Conservation (phyloP, 2,329 filamentous ascomycete species). For the Xenoacremonium recifei region DNA sequence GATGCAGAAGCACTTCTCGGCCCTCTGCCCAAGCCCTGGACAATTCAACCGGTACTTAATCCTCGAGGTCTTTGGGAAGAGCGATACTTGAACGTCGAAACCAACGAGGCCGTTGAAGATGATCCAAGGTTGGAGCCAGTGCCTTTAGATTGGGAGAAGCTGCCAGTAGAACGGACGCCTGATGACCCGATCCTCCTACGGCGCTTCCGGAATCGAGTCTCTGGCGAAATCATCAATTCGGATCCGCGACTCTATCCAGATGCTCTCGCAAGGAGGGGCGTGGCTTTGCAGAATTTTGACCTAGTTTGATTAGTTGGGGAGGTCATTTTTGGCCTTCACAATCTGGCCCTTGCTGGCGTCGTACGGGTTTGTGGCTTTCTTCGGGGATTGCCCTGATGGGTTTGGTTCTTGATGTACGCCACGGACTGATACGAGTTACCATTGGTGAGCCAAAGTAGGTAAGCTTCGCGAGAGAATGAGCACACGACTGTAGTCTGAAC, state of each 20-base stretch:
- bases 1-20: background rate
- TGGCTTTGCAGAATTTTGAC: slow-evolving; percentile 1
- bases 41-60: background rate
- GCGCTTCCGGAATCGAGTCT: background rate
- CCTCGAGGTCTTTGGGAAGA: background rate
- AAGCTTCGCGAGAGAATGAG: no score
- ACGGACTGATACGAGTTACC: no score
- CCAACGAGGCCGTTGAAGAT: background rate
- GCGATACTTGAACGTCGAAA: background rate
- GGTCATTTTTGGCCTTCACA: no score
- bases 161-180: background rate
- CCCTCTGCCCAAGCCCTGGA: background rate
- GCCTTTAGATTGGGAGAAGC: background rate
- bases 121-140: slow-evolving; percentile 1
- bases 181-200: background rate
- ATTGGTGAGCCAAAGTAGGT: no score
- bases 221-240: slow-evolving; percentile 1
- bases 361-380: no score
- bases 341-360: no score
- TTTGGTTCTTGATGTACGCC: no score
- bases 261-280: background rate
- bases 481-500: no score
- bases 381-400: no score
- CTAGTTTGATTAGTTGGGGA: background rate
- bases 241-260: slow-evolving; percentile 2